Base-by-base conservation (phyloP, 768 basidiomycete species). In the Kwoniella botswanensis region DNA sequence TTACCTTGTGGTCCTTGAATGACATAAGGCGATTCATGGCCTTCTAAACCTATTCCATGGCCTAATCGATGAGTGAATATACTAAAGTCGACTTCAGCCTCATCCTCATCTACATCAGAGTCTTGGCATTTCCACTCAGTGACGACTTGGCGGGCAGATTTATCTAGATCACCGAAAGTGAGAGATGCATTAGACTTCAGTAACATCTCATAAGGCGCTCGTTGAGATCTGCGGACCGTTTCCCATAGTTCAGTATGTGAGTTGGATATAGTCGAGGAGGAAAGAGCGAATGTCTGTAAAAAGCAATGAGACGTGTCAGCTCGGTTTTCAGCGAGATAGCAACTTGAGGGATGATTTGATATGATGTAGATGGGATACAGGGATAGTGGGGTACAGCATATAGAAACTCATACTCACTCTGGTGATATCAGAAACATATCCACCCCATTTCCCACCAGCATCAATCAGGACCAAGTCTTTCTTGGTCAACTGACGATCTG, bases 11-110 rank as follows among this genome's bases (percentile, higher is more conserved):
- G 58, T 18, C 76, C 75, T n/a, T 90, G 91, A 58, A 88, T 88
- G 21, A 95, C 85, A 81, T 93, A 93, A 0, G 93, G 93, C 7
- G 87, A 85, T 83, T 94, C 93, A 73, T 94, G 93, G 9, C 87
- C 90, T 82, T 94, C 92, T 3, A 94, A 84, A 2, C 93, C 93
- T 42, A 95, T 93, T 1, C 92, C 93, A 61, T 77, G 64, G 15
- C 72, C 78, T 61, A 94, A 85, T 59, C 92, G 85, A 82, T 94
- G 93, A 0, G 92, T 92, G 78, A 94, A 93, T 54, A 77, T 63
- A 18, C 62, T 69, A 59, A 71, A 77, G 55, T 78, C 79, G 6
- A 75, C 65, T 11, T 66, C 63, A 12, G 35, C 44, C 7, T 57
- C 12, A 10, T 24, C 17, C 12, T 5, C 24, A 12, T 24, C 3